Base-by-base conservation (phyloP, 768 basidiomycete genomes). In the Hypholoma sublateritium region DNA sequence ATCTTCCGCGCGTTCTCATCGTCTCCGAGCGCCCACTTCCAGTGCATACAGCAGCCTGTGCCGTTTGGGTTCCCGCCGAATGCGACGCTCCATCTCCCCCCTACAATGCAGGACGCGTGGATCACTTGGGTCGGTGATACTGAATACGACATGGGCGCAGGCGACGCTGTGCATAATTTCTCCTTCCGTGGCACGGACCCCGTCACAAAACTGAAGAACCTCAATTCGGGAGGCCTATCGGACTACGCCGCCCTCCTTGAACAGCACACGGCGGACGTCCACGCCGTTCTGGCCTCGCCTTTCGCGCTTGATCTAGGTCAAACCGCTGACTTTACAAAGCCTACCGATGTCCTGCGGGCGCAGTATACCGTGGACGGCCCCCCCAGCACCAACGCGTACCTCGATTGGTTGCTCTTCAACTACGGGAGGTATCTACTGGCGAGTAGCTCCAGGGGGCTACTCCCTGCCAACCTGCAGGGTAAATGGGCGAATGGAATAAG, bases 321-420 rank as follows among this genome's bases (percentile, higher is more conserved):
- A 65, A 78, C 60, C 39, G 77, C 87, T 2, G 75, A 84, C 53
- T 64, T 87, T 35, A 57, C 69, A 44, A 74, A 68, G 5, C 77
- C 88, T 21, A 91, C 88, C 14, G 80, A 89, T 65, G 73, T 77
- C 58, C 71, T 91, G 32, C 72, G 79, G 50, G 67, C 70, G 1
- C 72, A 74, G 48, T 91, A 91, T 64, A 63, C 74, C 51, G 74
- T 77, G 12, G 79, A 83, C 51, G 62, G 64, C 13, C 48, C 61
- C 24, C 67, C 70, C 6, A 87, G 86, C 5, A 49, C 47, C 11
- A 81, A 89, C 59, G 63, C 78, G 32, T 90, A 90, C 64, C 60
- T 91, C 22, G 89, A 91, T 67, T 89, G 87, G 87, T 48, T 91
- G 36, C 56, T 84, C 59, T 90, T 91, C 70, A 89, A 90, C 65